Evolutionary conservation across 768 basidiomycete genomes (phyloP), one percentile per base, ranked within the genome.

Genomic region (Melanogaster broomeanus): DNA sequence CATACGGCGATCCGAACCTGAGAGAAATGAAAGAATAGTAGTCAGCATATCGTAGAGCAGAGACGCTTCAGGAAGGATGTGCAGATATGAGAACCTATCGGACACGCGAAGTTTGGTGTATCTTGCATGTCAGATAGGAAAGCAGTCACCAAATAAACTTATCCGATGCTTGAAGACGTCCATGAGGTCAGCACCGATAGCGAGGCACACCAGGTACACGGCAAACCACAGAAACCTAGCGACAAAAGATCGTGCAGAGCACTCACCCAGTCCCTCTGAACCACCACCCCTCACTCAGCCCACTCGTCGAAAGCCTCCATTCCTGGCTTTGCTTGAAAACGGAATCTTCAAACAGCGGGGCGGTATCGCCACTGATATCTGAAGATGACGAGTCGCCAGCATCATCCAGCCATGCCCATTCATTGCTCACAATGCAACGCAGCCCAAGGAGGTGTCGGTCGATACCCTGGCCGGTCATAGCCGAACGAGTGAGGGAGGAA

Each of bases 361-460:
- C 31, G n/a, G 21, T 42, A 11, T 21, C 24, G 22, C 33, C 1
- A 2, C 27, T 27, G 45, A 55, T 48, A 48, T 51, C 46, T 34
- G 37, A 43, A 24, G 46, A 25, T 3, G 39, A 38, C 7, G 31
- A 43, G 38, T 49, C 19, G 18, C 42, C 13, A 38, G 45, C 34
- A n/a, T 48, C 12, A 41, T 66, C 65, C 6, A 67, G 61, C 63
- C 65, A 65, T 11, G 49, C 53, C 61, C 61, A 63, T 47, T 67
- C 63, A 27, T 61, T 52, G 11, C 74, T 71, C 8, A 93, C 72
- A 67, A 91, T 76, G 25, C 85, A 77, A 22, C 78, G 81, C 19
- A 96, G 78, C 6, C 92, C 93, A 57, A 95, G 84, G n/a, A 96
- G 77, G 68, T 97, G 94, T 19, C 94, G 81, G 62, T 98, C 95